A percentile compares a stretch with the other conserved stretches of the same genome.
These are phyloP conservation scores for Gentiana dahurica DNA, from an alignment of 257 asterid species.

Conservation along the genomic window DNA sequence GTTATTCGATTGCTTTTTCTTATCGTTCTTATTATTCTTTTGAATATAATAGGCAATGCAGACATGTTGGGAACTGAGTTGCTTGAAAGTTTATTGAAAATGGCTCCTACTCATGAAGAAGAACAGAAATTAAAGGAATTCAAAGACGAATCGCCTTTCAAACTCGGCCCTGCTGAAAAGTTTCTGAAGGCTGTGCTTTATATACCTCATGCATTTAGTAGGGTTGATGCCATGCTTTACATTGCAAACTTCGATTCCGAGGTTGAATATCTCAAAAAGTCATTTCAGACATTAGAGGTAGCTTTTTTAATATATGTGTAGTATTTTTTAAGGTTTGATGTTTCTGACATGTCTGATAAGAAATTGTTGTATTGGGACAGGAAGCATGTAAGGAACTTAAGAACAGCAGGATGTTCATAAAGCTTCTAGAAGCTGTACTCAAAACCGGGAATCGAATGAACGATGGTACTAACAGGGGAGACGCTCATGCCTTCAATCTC, in stretches of 20 bases:
- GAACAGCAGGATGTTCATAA: conserved; percentile 67
- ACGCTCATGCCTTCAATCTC: conserved; percentile 75
- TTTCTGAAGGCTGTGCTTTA: conserved; percentile 64
- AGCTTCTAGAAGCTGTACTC: conserved; percentile 78
- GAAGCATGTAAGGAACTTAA: conserved; percentile 66
- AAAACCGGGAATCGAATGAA: conserved; percentile 77
- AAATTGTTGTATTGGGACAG: conserved; percentile 18
- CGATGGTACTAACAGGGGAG: conserved; percentile 75
- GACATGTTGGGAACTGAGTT: conserved; percentile 61
- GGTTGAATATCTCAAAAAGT: conserved; percentile 53
- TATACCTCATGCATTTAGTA: conserved; percentile 69
- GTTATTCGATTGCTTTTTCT: not conserved
- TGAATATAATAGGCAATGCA: conserved; percentile 39
- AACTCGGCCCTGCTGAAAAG: conserved; percentile 65
- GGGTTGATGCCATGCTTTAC: conserved; percentile 79
- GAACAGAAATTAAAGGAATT: conserved; percentile 49
- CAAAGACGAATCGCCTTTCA: conserved; percentile 42
- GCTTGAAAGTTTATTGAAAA: conserved; percentile 60
- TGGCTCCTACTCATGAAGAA: conserved; percentile 82
- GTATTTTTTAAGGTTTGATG: not conserved
- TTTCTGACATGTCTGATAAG: too few species aligned
- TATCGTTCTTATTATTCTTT: not conserved
- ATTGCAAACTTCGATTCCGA: conserved; percentile 57
- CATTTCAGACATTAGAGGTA: conserved; percentile 76
- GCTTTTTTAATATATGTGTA: not conserved